Conservation (phyloP, 2,329 filamentous ascomycete genomes). For the Fusarium stilboides region DNA sequence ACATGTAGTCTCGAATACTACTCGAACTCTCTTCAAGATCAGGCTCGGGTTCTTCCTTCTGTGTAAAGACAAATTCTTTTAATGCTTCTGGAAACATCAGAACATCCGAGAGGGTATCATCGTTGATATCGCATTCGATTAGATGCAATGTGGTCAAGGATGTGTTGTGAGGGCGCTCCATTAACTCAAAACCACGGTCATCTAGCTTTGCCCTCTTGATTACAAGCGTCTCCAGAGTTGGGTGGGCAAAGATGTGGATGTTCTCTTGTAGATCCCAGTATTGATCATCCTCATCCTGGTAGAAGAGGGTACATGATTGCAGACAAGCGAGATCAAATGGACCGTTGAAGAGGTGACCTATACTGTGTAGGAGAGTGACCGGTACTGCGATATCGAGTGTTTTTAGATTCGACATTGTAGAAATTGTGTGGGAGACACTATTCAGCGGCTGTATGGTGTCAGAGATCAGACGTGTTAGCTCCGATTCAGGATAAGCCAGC, state of each 20-base stretch:
- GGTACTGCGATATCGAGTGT: constrained; percentile 63
- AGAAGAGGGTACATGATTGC: constrained; percentile 63
- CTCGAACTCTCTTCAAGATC: constrained; percentile 64
- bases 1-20: constrained; percentile 63
- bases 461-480: constrained; percentile 60
- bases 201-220: constrained; percentile 63
- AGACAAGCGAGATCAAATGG: constrained; percentile 66
- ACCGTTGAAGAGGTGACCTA: constrained; percentile 65
- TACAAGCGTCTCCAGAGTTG: constrained; percentile 62
- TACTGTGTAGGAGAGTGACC: constrained; percentile 60
- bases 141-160: constrained; percentile 61
- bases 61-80: constrained; percentile 64
- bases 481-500: constrained; percentile 61
- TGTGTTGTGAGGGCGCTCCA: constrained; percentile 64
- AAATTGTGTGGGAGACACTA: constrained; percentile 62
- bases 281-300: constrained; percentile 59
- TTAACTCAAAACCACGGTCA: constrained; percentile 63
- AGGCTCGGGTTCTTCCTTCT: constrained; percentile 57
- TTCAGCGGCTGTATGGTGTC: constrained; percentile 58
- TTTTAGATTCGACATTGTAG: constrained; percentile 66
- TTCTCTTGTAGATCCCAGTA: constrained; percentile 68
- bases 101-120: constrained; percentile 56
- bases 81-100: constrained; percentile 62
- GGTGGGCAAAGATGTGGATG: constrained; percentile 67
- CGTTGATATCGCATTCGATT: constrained; percentile 67